These are phyloP conservation scores for Podospora conica DNA, from an alignment of 495 filamentous ascomycete genomes.

Conservation along the genomic window DNA sequence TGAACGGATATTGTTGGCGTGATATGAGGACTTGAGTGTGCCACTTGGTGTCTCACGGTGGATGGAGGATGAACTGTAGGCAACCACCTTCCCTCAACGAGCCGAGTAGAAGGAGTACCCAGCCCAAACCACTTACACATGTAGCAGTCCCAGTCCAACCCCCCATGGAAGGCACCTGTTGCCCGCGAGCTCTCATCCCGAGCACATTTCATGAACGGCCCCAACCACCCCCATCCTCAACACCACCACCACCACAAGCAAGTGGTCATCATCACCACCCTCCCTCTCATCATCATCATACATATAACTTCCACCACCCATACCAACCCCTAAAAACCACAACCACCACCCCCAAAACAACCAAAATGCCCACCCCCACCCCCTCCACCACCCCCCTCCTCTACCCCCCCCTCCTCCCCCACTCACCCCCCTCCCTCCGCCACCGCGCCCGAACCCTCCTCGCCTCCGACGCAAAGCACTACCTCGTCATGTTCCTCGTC, in stretches of 20 bases:
- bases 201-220: background rate
- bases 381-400: background rate
- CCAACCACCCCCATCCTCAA: background rate
- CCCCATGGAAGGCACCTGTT: background rate
- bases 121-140: background rate
- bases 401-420: background rate
- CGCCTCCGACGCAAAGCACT: constrained; percentile 51
- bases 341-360: no score
- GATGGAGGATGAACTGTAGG: background rate
- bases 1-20: background rate
- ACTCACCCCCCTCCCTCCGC: background rate
- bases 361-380: no score
- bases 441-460: background rate
- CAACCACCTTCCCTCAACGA: background rate
- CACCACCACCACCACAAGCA: background rate
- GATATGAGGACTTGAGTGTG: background rate
- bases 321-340: no score
- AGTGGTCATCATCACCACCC: background rate
- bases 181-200: background rate
- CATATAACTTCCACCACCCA: no score
- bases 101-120: background rate
- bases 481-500: constrained; percentile 49
- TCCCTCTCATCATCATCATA: no score
- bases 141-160: background rate
- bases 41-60: background rate